Conservation (phyloP, 140 eudicot species). For the Flaveria floridana region DNA sequence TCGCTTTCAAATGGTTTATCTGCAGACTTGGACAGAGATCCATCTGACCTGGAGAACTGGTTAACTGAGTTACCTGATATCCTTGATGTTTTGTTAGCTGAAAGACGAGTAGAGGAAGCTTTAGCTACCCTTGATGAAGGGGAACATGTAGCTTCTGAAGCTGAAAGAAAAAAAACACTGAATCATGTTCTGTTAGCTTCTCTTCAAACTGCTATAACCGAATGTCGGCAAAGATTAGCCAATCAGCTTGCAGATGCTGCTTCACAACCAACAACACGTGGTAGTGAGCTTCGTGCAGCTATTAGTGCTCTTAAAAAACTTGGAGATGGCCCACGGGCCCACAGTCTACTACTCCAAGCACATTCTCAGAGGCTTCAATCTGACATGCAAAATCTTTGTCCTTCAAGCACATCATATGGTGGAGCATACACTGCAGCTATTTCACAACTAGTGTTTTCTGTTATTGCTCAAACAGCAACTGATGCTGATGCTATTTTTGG, state of each 20-base stretch:
- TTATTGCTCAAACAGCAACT: slow-evolving; percentile 88
- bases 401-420: slow-evolving; percentile 95
- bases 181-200: slow-evolving; percentile 49
- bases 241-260: slow-evolving; percentile 99
- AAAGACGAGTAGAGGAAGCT: slow-evolving; percentile 96
- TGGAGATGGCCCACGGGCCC: slow-evolving; percentile 99
- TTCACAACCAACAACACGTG: slow-evolving; percentile 95
- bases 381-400: slow-evolving; percentile 86
- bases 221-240: slow-evolving; percentile 78
- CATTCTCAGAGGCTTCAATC: slow-evolving; percentile 84
- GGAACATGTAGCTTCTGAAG: slow-evolving; percentile 70
- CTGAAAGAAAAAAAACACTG: slow-evolving; percentile 55
- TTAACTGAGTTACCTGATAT: slow-evolving; percentile 81
- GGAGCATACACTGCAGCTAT: slow-evolving; percentile 99
- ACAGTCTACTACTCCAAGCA: slow-evolving; percentile 76
- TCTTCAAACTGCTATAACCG: slow-evolving; percentile 56
- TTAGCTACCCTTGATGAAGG: slow-evolving; percentile 82
- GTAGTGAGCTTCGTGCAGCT: slow-evolving; percentile 94
- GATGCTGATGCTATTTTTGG: slow-evolving; percentile 79
- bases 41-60: slow-evolving; percentile 85
- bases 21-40: slow-evolving; percentile 55
- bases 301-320: slow-evolving; percentile 80
- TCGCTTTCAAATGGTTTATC: slow-evolving; percentile 43
- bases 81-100: slow-evolving; percentile 91
- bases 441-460: slow-evolving; percentile 92